Conservation (phyloP, 148 eudicot species). For the Arbutus unedo region DNA sequence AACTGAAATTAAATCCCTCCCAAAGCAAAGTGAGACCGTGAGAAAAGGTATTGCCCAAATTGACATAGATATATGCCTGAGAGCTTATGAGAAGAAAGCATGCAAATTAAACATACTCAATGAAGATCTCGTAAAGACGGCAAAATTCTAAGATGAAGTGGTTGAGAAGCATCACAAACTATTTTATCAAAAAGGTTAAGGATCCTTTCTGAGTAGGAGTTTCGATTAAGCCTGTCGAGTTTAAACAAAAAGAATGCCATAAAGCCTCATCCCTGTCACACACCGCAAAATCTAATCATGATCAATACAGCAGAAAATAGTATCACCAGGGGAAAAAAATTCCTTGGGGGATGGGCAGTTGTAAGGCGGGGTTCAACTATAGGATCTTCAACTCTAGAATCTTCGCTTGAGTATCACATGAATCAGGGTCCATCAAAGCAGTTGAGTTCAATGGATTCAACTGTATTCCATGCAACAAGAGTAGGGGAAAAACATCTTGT, state of each 20-base stretch:
- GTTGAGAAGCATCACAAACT: neutral
- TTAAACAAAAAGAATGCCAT: neutral
- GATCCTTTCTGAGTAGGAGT: neutral
- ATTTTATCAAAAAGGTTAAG: neutral
- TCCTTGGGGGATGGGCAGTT: too few species aligned
- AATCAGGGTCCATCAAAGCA: neutral
- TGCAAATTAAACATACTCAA: neutral
- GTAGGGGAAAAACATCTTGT: neutral
- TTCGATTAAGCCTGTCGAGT: neutral
- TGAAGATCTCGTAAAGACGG: neutral
- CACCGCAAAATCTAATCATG: too few species aligned
- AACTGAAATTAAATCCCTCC: constrained; percentile 2
- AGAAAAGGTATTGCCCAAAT: neutral
- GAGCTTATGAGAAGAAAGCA: neutral
- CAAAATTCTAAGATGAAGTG: neutral
- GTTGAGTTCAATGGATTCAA: neutral
- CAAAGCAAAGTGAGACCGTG: neutral
- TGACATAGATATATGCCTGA: neutral
- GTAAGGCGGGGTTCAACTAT: too few species aligned
- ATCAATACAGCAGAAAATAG: too few species aligned
- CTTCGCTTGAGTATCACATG: neutral
- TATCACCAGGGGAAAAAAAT: too few species aligned
- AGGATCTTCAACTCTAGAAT: too few species aligned
- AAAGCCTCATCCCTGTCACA: neutral
- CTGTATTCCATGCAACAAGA: neutral